These are phyloP conservation scores for Tetraselmis chui DNA, from an alignment of 139 green algal genomes.

Conservation along the genomic window DNA sequence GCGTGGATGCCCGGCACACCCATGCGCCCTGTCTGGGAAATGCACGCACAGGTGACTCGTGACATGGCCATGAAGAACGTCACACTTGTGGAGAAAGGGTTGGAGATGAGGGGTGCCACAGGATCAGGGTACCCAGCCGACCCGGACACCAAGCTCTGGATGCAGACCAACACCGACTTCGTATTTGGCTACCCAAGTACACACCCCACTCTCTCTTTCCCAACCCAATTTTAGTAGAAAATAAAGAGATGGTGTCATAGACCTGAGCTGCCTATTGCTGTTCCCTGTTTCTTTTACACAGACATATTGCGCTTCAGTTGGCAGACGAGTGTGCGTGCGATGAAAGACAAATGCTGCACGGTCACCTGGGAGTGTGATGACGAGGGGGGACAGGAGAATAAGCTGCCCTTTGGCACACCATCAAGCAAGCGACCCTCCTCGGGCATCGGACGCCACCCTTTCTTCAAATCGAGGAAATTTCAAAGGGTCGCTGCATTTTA, in stretches of 20 bases:
- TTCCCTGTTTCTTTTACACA: too few relatives aligned
- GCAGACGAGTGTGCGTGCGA: conserved; percentile 5
- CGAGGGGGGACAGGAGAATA: conserved; percentile 1
- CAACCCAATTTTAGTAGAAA: too few relatives aligned
- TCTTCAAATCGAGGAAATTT: conserved; percentile 50
- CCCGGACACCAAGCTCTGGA: conserved; percentile 70
- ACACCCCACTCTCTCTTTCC: too few relatives aligned
- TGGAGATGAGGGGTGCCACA: conserved; percentile 4
- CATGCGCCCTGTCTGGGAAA: too few relatives aligned
- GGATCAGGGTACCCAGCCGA: conserved; percentile 71
- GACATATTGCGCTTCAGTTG: conserved; percentile 61
- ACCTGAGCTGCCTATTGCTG: too few relatives aligned
- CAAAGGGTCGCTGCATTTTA: conserved; percentile 27
- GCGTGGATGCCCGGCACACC: too few relatives aligned
- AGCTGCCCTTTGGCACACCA: conserved; percentile 13
- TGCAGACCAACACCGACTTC: conserved; percentile 52
- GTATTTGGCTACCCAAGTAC: conserved; percentile 74
- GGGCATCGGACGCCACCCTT: conserved; percentile 45
- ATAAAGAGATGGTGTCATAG: too few relatives aligned
- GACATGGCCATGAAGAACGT: conserved; percentile 28
- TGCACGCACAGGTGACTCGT: conserved; percentile 40
- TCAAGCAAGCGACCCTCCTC: conserved; percentile 6
- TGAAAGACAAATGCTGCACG: conserved; percentile 29
- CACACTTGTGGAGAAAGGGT: neutral
- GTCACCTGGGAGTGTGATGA: conserved; percentile 43